Evolutionary conservation across 1,284 basidiomycete genomes (phyloP), one percentile per base, ranked within the genome.

Genomic region (Inonotus obliquus): DNA sequence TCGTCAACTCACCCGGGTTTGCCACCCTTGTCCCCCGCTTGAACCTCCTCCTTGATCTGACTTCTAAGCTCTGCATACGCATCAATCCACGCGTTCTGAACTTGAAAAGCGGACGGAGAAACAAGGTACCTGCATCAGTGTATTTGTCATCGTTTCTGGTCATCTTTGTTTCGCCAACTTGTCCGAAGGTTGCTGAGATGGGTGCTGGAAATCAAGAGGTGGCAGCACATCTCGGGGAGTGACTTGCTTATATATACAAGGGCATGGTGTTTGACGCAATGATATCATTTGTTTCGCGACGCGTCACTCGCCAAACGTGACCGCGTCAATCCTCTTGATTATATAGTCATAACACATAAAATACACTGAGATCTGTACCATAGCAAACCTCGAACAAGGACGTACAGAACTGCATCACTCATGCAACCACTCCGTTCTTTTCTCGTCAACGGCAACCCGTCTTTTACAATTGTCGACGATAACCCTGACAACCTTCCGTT

Each of bases 71-170:
- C 62, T 63, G 32, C 35, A 37, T 10, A 7, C 4, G 35, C n/a
- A 32, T 47, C 19, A 47, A 19, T 4, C 25, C 14, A 23, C 17
- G 10, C 38, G 44, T 11, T 21, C 13, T 11, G 23, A n/a, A 57
- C 32, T 23, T 4, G 19, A 54, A 29, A 39, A n/a, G n/a, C n/a
- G n/a, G n/a, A 38, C 13, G 27, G 10, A 4, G 32, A 6, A 17
- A 41, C 5, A 32, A 57, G 44, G n/a, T 27, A 57, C 62, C 62
- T 39, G 62, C 59, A 39, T 63, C 62, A 6, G 62, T 63, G 35
- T 63, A 63, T 38, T 60, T 63, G 21, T 57, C 54, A 25, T 63
- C 59, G 62, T 63, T 60, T 48, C 60, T 55, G 10, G 62, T 39
- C 62, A 63, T 63, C 19, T 21, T 54, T 35, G n/a, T 9, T 6